A percentile compares a stretch with the other conserved stretches of the same genome.
Evolutionary conservation across 2,329 filamentous ascomycete genomes (phyloP).

Genomic region (Didymella keratinophila): DNA sequence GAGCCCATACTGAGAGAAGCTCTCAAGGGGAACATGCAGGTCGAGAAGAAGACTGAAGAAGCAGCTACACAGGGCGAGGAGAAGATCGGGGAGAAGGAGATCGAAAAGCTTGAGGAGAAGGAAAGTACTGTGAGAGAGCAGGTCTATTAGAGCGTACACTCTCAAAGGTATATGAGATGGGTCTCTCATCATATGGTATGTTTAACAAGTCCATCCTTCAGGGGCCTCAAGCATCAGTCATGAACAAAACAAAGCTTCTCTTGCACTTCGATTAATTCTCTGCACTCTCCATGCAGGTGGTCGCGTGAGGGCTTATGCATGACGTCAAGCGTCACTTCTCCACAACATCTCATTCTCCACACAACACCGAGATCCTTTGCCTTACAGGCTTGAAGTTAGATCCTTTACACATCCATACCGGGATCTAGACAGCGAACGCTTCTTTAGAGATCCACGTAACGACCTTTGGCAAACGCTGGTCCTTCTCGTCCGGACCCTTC

Average conservation of each 20-base stretch:
- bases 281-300: slow-evolving; percentile 7
- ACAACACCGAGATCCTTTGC: background rate
- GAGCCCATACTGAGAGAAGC: slow-evolving; percentile 43
- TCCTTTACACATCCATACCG: no score
- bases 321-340: slow-evolving; percentile 8
- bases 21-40: slow-evolving; percentile 46
- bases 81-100: slow-evolving; percentile 22
- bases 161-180: no score
- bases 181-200: no score
- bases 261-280: background rate
- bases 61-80: slow-evolving; percentile 22
- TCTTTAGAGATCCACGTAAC: no score
- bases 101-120: slow-evolving; percentile 42
- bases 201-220: no score
- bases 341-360: background rate
- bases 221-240: no score
- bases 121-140: slow-evolving; percentile 44
- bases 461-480: no score
- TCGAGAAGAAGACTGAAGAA: slow-evolving; percentile 40
- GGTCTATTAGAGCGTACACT: slow-evolving; percentile 46
- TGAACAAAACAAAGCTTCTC: no score
- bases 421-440: no score
- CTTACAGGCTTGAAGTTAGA: background rate
- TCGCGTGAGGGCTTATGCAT: slow-evolving; percentile 10
- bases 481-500: slow-evolving; percentile 4